phyloP scores from a whole-genome alignment of 352 stramenopile genomes.

The Poterioochromonas sp. region DNA sequence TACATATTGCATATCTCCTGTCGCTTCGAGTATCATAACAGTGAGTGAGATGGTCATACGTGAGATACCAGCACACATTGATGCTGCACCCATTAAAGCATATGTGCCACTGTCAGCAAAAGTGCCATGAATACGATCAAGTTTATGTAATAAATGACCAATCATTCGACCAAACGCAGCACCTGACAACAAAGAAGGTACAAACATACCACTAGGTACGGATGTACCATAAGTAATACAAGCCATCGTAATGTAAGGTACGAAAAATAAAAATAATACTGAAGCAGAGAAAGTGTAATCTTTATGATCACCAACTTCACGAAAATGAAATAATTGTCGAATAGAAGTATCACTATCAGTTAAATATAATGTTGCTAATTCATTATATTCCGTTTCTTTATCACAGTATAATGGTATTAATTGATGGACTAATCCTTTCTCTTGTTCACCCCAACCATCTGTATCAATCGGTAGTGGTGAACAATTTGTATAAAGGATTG shows the following conservation, averaged over 20 bases:
- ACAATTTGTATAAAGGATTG: slow-evolving; percentile 58
- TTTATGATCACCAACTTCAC: slow-evolving; percentile 56
- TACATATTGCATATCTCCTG: slow-evolving; percentile 94
- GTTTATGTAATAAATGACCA: slow-evolving; percentile 68
- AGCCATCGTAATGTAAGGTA: slow-evolving; percentile 64
- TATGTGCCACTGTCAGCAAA: slow-evolving; percentile 83
- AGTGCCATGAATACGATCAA: slow-evolving; percentile 64
- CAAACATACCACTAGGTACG: slow-evolving; percentile 92
- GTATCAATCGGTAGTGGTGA: slow-evolving; percentile 63
- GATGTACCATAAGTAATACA: slow-evolving; percentile 91
- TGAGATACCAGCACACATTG: slow-evolving; percentile 88
- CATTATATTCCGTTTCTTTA: slow-evolving; percentile 87
- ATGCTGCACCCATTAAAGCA: slow-evolving; percentile 86
- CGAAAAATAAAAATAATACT: slow-evolving; percentile 90
- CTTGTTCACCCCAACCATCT: slow-evolving; percentile 68
- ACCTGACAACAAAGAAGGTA: slow-evolving; percentile 83
- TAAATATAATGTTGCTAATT: slow-evolving; percentile 90
- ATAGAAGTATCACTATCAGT: slow-evolving; percentile 82
- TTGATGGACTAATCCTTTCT: slow-evolving; percentile 58
- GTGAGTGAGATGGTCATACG: slow-evolving; percentile 97
- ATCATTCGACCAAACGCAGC: slow-evolving; percentile 81
- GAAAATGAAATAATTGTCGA: slow-evolving; percentile 92
- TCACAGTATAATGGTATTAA: slow-evolving; percentile 86
- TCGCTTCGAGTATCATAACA: slow-evolving; percentile 95
- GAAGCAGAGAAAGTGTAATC: slow-evolving; percentile 74